These are phyloP conservation scores for Annona cherimola DNA, from an alignment of 164 flowering plant species.

Conservation along the genomic window DNA sequence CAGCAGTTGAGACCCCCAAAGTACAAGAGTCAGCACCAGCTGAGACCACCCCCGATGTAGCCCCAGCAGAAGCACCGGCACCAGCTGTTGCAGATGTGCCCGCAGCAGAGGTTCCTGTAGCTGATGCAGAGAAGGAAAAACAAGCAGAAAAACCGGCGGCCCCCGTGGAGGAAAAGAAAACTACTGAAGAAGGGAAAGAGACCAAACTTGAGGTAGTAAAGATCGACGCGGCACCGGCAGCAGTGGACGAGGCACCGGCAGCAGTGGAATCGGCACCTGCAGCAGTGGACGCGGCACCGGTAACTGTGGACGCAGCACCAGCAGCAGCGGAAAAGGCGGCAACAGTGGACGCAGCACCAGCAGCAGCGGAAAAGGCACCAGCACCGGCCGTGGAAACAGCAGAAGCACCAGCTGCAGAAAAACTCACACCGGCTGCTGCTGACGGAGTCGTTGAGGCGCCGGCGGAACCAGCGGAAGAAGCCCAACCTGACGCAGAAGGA, in stretches of 20 bases:
- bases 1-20: not conserved
- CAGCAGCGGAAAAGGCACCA: not conserved
- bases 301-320: not conserved
- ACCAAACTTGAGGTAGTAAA: not conserved
- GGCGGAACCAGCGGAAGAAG: not conserved
- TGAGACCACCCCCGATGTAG: not conserved
- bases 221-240: not conserved
- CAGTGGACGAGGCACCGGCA: not conserved
- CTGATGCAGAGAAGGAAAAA: not conserved
- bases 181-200: not conserved
- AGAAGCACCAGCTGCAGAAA: not conserved
- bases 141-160: not conserved
- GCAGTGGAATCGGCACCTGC: not conserved
- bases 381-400: not conserved
- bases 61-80: not conserved
- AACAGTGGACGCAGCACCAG: not conserved
- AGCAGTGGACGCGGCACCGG: not conserved
- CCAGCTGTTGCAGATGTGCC: not conserved
- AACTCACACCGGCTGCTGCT: not conserved
- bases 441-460: not conserved
- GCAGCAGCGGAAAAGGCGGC: not conserved
- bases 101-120: not conserved
- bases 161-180: not conserved
- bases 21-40: not conserved
- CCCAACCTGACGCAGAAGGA: not conserved